A percentile compares a stretch with the other conserved stretches of the same genome.
phyloP scores from a whole-genome alignment of 176 grass and related monocot genomes.

The Oryza rufipogon region DNA sequence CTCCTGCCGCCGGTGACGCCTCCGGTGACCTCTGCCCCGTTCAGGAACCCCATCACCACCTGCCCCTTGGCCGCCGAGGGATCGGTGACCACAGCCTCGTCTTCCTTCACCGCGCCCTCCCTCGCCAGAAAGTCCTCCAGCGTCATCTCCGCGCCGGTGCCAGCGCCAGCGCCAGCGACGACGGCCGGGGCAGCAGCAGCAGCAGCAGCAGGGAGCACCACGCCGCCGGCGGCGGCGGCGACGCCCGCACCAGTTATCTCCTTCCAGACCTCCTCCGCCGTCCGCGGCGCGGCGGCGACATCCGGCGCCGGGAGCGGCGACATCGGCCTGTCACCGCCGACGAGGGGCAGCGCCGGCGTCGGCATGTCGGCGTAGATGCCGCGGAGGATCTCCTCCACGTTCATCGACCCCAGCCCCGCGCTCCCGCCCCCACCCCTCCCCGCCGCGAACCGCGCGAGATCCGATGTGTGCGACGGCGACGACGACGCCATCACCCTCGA shows the following conservation, averaged over 20 bases:
- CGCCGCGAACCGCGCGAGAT: conserved; percentile 64
- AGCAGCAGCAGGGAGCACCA: background rate
- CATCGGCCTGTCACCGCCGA: conserved; percentile 19
- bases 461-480: conserved; percentile 69
- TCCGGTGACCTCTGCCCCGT: conserved; percentile 21
- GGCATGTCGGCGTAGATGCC: conserved; percentile 57
- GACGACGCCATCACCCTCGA: conserved; percentile 74
- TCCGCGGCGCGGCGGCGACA: conserved; percentile 35
- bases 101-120: conserved; percentile 53
- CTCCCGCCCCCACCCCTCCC: background rate
- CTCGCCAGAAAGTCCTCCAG: conserved; percentile 92
- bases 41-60: conserved; percentile 33
- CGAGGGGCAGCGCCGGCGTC: conserved; percentile 13
- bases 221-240: no score
- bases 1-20: conserved; percentile 48
- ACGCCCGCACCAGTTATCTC: conserved; percentile 50
- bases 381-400: conserved; percentile 82
- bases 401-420: conserved; percentile 76
- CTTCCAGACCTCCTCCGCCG: conserved; percentile 83
- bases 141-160: conserved; percentile 61
- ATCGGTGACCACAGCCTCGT: conserved; percentile 33
- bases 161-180: conserved; percentile 12
- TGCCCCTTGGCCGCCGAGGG: conserved; percentile 35
- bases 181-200: background rate
- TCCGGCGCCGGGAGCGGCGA: conserved; percentile 25